Percentiles rank a stretch among this genome's conserved stretches.
Conservation (phyloP, 305 asterid genomes). For the Striga hermonthica region DNA sequence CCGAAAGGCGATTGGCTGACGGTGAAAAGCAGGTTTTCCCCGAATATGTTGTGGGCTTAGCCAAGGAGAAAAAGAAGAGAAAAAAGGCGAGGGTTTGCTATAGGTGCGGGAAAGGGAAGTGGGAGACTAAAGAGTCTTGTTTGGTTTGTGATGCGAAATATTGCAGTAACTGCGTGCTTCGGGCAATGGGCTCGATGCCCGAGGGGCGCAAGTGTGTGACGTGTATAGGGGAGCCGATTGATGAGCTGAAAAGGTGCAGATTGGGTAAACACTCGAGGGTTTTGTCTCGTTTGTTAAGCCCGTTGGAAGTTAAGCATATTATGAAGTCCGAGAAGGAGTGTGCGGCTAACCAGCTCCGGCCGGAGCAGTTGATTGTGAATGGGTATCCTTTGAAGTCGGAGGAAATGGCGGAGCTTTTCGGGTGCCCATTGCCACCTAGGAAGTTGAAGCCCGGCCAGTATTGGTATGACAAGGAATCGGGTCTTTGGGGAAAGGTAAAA, state of each 20-base stretch:
- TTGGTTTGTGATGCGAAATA: conserved; percentile 81
- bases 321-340: conserved; percentile 92
- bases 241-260: conserved; percentile 63
- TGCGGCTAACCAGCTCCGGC: conserved; percentile 91
- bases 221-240: conserved; percentile 85
- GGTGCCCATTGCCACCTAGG: conserved; percentile 79
- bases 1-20: conserved; percentile 49
- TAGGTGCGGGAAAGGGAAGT: conserved; percentile 89
- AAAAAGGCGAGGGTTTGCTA: conserved; percentile 65
- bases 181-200: conserved; percentile 99
- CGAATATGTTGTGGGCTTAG: conserved; percentile 47
- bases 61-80: conserved; percentile 66
- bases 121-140: conserved; percentile 90
- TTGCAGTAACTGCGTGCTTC: conserved; percentile 88
- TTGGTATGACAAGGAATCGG: conserved; percentile 98
- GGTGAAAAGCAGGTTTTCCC: conserved; percentile 59
- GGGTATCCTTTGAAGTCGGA: conserved; percentile 79
- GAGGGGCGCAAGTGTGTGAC: conserved; percentile 96
- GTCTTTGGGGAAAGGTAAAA: conserved; percentile 90
- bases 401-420: conserved; percentile 87
- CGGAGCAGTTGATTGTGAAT: conserved; percentile 83
- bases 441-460: conserved; percentile 86
- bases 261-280: conserved; percentile 78
- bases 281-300: conserved; percentile 71
- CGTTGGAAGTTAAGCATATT: conserved; percentile 90